These are phyloP conservation scores for Tremellales sp. DNA, from an alignment of 1,284 basidiomycete genomes.

Conservation along the genomic window DNA sequence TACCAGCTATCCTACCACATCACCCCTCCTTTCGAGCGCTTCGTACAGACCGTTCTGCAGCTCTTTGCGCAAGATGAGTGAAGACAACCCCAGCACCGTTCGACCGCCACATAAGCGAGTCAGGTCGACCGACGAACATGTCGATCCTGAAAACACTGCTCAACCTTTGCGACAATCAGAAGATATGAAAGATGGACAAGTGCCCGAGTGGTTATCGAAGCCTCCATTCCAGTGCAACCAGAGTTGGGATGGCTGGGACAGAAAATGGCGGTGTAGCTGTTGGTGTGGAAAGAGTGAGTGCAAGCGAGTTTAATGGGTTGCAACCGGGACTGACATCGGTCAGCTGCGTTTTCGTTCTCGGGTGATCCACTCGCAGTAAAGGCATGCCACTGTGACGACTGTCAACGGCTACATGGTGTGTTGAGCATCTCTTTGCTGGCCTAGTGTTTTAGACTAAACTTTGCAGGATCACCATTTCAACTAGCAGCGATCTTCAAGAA, in stretches of 20 bases:
- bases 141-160: neutral
- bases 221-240: conserved; percentile 19
- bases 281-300: conserved; percentile 35
- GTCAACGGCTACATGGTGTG: conserved; percentile 34
- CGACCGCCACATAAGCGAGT: neutral
- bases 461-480: conserved; percentile 30
- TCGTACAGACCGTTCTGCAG: no score
- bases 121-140: neutral
- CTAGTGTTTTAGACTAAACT: no score
- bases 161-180: neutral
- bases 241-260: conserved; percentile 26
- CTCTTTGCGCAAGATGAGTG: neutral
- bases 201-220: conserved; percentile 26
- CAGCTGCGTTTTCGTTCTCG: conserved; percentile 28
- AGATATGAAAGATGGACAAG: conserved; percentile 11
- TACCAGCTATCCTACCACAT: no score
- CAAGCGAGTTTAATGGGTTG: no score
- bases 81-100: neutral
- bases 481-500: conserved; percentile 32
- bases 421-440: neutral
- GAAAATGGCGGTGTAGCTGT: conserved; percentile 30
- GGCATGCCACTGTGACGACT: conserved; percentile 36
- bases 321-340: neutral
- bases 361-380: conserved; percentile 24
- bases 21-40: no score